Evolutionary conservation across 306 rosid genomes (phyloP).

Genomic region (Phaseolus lunatus): DNA sequence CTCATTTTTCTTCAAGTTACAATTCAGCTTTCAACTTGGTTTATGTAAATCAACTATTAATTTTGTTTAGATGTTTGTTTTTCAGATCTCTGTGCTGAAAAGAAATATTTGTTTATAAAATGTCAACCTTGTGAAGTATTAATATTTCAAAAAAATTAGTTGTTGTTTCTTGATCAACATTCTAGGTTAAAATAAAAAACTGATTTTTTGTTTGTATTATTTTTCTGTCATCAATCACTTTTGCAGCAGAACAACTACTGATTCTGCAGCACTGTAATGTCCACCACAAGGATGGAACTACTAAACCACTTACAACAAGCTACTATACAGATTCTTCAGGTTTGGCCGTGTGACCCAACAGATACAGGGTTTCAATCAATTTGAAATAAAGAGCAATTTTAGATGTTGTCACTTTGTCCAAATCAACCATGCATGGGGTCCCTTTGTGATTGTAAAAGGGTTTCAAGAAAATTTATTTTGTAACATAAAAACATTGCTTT

Average conservation of each 20-base stretch:
- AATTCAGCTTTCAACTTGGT: conserved; percentile 34
- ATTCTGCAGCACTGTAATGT: conserved; percentile 40
- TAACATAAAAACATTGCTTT: conserved; percentile 36
- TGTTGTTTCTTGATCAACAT: too few relatives aligned
- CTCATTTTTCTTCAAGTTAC: conserved; percentile 32
- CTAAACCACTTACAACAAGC: conserved; percentile 26
- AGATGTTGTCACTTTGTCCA: conserved; percentile 41
- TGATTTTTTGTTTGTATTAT: neutral
- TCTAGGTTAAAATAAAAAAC: too few relatives aligned
- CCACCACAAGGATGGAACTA: conserved; percentile 28
- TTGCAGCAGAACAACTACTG: conserved; percentile 34
- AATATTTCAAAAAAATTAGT: too few relatives aligned
- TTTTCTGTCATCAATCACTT: conserved; percentile 39
- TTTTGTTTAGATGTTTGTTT: too few relatives aligned
- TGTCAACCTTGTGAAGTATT: too few relatives aligned
- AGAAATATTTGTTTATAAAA: too few relatives aligned
- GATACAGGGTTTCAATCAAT: conserved; percentile 38
- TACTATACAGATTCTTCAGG: conserved; percentile 32
- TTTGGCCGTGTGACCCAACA: conserved; percentile 41
- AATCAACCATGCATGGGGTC: conserved; percentile 35
- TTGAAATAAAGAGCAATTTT: conserved; percentile 41
- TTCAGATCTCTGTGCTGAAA: too few relatives aligned
- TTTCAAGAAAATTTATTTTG: conserved; percentile 11
- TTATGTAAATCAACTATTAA: neutral
- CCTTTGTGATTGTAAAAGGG: conserved; percentile 40